Conservation (phyloP, 352 stramenopile genomes). For the Phytophthora pistaciae region DNA sequence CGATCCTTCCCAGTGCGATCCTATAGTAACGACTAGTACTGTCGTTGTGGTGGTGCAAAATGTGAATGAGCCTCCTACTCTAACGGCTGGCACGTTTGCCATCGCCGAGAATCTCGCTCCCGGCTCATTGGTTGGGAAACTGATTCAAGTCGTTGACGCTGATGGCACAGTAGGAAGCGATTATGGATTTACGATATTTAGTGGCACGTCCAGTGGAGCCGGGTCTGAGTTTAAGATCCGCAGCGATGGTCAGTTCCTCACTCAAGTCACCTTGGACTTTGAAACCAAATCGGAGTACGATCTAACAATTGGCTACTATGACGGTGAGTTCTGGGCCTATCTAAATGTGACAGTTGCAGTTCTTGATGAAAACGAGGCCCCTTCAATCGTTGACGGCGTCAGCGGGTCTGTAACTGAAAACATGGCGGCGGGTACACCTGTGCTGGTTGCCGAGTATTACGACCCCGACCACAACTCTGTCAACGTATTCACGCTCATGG, state of each 20-base stretch:
- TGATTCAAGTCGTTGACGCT: conserved; percentile 48
- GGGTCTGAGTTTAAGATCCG: conserved; percentile 48
- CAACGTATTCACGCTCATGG: conserved; percentile 37
- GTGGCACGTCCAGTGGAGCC: conserved; percentile 12
- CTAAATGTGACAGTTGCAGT: conserved; percentile 41
- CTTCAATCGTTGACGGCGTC: conserved; percentile 35
- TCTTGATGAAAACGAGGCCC: conserved; percentile 62
- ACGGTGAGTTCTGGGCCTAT: conserved; percentile 42
- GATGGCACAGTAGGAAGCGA: conserved; percentile 46
- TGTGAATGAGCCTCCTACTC: conserved; percentile 58
- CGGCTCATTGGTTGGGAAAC: conserved; percentile 50
- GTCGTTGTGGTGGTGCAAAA: conserved; percentile 36
- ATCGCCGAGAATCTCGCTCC: conserved; percentile 57
- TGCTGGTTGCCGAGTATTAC: conserved; percentile 37
- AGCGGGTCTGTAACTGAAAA: conserved; percentile 51
- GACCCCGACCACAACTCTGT: conserved; percentile 46
- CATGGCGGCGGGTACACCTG: conserved; percentile 23
- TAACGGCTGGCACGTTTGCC: conserved; percentile 28
- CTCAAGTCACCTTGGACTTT: conserved; percentile 47
- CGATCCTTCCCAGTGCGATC: conserved; percentile 21
- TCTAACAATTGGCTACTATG: conserved; percentile 24
- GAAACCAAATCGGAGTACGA: conserved; percentile 33
- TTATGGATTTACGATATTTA: conserved; percentile 43
- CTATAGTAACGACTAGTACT: conserved; percentile 10
- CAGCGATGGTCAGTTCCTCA: conserved; percentile 51